Conservation (phyloP, 768 basidiomycete species). For the Russula griseocarnosa region DNA sequence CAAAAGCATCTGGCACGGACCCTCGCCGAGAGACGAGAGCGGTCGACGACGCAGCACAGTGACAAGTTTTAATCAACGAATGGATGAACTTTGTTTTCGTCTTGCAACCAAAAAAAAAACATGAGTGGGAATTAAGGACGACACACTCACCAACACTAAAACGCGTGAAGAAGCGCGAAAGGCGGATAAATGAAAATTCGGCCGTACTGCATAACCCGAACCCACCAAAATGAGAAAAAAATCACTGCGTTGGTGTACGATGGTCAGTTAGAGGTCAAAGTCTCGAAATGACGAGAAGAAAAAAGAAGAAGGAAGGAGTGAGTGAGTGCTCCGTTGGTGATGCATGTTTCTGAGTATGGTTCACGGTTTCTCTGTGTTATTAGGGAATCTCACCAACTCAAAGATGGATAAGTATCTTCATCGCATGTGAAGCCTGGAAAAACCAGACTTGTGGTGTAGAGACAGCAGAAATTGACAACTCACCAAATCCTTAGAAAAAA, state of each 20-base stretch:
- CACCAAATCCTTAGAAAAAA: conserved; percentile 5
- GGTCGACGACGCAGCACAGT: conserved; percentile 15
- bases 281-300: background rate
- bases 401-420: conserved; percentile 29
- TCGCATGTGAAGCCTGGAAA: conserved; percentile 10
- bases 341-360: conserved; percentile 31
- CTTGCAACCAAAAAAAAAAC: conserved; percentile 9
- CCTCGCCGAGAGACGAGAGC: conserved; percentile 16
- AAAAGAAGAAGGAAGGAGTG: too few species aligned
- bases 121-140: background rate
- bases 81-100: conserved; percentile 30
- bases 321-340: conserved; percentile 29
- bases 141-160: conserved; percentile 4
- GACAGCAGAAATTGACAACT: conserved; percentile 1
- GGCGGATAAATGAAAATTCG: too few species aligned
- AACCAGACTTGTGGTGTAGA: background rate
- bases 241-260: background rate
- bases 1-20: conserved; percentile 11
- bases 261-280: background rate
- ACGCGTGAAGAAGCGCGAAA: too few species aligned
- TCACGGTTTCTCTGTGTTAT: conserved; percentile 12
- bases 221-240: background rate
- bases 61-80: conserved; percentile 28
- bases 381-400: conserved; percentile 28
- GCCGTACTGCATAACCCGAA: background rate